These are phyloP conservation scores for Aureobasidium zeae DNA, from an alignment of 2,329 filamentous ascomycete species.

Conservation along the genomic window DNA sequence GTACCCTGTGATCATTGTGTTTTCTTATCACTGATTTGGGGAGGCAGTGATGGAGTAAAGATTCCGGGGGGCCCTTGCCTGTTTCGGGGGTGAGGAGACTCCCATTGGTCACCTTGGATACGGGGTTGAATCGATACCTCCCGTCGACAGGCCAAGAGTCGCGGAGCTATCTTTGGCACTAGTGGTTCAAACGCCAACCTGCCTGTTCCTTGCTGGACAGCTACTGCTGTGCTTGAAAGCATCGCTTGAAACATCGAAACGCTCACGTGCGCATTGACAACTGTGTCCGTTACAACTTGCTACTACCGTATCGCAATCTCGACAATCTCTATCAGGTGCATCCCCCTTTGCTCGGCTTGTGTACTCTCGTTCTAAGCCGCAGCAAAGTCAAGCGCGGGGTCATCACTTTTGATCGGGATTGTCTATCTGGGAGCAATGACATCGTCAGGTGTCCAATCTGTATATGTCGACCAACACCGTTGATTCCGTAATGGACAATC, in stretches of 20 bases:
- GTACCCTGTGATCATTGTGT: no score
- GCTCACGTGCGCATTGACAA: slow-evolving; percentile 13
- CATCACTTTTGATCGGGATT: slow-evolving; percentile 4
- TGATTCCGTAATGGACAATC: slow-evolving; percentile 13
- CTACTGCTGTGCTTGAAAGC: no score
- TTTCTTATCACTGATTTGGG: no score
- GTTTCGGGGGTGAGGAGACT: no score
- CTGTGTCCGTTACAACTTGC: slow-evolving; percentile 5
- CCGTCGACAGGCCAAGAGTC: neutral
- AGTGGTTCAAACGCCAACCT: slow-evolving; percentile 5
- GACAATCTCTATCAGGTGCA: neutral
- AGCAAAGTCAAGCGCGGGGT: slow-evolving; percentile 10
- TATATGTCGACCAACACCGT: slow-evolving; percentile 12
- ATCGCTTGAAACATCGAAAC: slow-evolving; percentile 13
- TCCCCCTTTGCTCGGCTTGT: slow-evolving; percentile 6
- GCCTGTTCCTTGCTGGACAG: neutral
- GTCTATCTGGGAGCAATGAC: slow-evolving; percentile 13
- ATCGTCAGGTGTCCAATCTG: slow-evolving; percentile 7
- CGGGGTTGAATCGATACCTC: slow-evolving; percentile 1
- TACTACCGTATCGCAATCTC: slow-evolving; percentile 7
- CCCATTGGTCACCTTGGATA: no score
- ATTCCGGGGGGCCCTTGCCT: no score
- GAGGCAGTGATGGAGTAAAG: no score
- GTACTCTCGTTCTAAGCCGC: neutral
- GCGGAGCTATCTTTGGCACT: slow-evolving; percentile 9